Conservation (phyloP, 192 early-diverging fungal genomes). For the Funneliformis mosseae region DNA sequence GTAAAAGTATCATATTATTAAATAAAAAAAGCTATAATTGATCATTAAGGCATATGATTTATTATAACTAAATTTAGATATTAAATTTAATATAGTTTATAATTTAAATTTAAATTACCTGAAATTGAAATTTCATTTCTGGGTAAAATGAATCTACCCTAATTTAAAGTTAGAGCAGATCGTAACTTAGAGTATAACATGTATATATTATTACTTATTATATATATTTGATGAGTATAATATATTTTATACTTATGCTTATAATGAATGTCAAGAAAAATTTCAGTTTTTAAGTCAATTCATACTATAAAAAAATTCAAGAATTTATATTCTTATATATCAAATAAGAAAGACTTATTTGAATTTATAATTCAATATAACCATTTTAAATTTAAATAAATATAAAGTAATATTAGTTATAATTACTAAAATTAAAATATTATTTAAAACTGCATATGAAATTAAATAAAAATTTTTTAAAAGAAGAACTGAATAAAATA, state of each 20-base stretch:
- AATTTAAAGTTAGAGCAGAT: too few species aligned
- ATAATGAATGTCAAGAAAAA: not conserved
- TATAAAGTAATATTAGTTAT: not conserved
- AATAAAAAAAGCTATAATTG: too few species aligned
- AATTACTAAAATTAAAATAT: not conserved
- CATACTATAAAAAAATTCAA: not conserved
- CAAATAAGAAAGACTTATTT: not conserved
- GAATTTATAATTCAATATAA: not conserved
- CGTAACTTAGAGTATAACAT: too few species aligned
- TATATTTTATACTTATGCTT: not conserved
- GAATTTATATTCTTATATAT: not conserved
- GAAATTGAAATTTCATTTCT: too few species aligned
- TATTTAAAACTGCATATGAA: not conserved
- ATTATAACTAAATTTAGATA: too few species aligned
- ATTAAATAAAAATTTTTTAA: not conserved
- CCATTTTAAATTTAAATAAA: not conserved
- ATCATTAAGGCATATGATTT: too few species aligned
- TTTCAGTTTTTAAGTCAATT: not conserved
- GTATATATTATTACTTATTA: not conserved
- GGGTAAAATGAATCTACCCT: too few species aligned
- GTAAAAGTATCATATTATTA: too few species aligned
- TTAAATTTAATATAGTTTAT: too few species aligned
- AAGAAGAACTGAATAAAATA: not conserved
- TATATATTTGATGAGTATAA: not conserved
- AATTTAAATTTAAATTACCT: too few species aligned